Evolutionary conservation across 192 early-diverging fungal species (phyloP).

Genomic region (Lobosporangium transversale): DNA sequence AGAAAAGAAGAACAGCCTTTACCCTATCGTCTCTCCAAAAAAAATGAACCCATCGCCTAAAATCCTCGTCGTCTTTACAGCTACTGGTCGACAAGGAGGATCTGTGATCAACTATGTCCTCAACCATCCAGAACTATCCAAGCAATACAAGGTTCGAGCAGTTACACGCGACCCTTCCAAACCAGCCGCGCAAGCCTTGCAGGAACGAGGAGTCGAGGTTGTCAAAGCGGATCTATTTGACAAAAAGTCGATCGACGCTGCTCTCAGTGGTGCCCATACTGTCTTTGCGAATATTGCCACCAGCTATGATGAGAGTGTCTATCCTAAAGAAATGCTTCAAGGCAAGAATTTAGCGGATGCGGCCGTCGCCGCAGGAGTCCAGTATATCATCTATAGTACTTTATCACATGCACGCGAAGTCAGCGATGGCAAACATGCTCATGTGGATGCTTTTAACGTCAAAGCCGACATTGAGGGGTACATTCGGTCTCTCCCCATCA

Average conservation of each 20-base stretch:
- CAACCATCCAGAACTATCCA: conserved; percentile 16
- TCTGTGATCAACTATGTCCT: conserved; percentile 23
- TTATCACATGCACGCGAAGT: background rate
- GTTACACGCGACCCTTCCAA: conserved; percentile 26
- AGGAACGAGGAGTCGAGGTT: conserved; percentile 32
- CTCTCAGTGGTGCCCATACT: conserved; percentile 27
- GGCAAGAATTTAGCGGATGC: no score
- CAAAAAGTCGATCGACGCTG: conserved; percentile 20
- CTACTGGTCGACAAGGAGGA: conserved; percentile 29
- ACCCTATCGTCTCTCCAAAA: no score
- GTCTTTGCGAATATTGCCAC: conserved; percentile 18
- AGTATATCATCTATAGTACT: conserved; percentile 29
- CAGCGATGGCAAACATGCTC: background rate
- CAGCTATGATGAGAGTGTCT: conserved; percentile 4
- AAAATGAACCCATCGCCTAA: no score
- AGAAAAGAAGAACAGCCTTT: no score
- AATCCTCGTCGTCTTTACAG: conserved; percentile 29
- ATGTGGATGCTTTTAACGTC: background rate
- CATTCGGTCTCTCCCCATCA: conserved; percentile 20
- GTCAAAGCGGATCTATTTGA: conserved; percentile 24
- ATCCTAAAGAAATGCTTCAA: conserved; percentile 5
- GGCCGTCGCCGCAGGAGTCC: conserved; percentile 6
- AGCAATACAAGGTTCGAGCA: conserved; percentile 21
- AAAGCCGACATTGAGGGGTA: conserved; percentile 7
- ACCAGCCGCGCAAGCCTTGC: no score